Percentiles rank a stretch among this genome's conserved stretches.
Evolutionary conservation across 768 basidiomycete species (phyloP).

Genomic region (Leucosporidium scottii): DNA sequence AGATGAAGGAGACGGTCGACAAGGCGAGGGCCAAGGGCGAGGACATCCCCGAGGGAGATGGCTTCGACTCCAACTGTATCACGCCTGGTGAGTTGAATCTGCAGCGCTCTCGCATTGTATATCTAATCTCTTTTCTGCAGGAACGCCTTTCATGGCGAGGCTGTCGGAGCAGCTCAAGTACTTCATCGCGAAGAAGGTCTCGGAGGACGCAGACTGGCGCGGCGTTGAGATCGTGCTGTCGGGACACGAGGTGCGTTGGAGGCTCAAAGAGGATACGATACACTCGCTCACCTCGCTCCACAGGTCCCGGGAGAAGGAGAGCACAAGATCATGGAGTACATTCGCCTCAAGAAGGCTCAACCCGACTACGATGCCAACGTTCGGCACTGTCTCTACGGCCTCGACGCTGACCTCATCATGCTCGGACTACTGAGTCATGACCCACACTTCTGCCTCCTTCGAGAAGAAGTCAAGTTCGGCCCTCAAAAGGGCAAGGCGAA

Average conservation of each 20-base stretch:
- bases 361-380: constrained; percentile 93
- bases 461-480: constrained; percentile 98
- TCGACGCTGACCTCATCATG: constrained; percentile 98
- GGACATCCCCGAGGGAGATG: constrained; percentile 73
- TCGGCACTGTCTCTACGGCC: constrained; percentile 94
- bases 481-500: constrained; percentile 65
- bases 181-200: constrained; percentile 96
- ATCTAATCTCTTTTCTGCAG: constrained; percentile 43
- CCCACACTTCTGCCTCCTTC: constrained; percentile 92
- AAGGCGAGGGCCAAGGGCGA: constrained; percentile 85
- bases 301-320: constrained; percentile 90
- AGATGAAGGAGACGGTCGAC: constrained; percentile 76
- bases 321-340: constrained; percentile 99
- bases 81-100: constrained; percentile 66
- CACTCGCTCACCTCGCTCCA: background rate
- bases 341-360: constrained; percentile 86
- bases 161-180: constrained; percentile 89
- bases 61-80: constrained; percentile 97
- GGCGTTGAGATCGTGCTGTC: constrained; percentile 85
- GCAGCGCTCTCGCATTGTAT: background rate
- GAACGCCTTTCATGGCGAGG: constrained; percentile 89
- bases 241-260: constrained; percentile 68
- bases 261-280: background rate
- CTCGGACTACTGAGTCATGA: constrained; percentile 93
- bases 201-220: constrained; percentile 93